Percentiles rank a stretch among this genome's conserved stretches.
Conservation (phyloP, 345 rosid genomes). For the Physaria fendleri region DNA sequence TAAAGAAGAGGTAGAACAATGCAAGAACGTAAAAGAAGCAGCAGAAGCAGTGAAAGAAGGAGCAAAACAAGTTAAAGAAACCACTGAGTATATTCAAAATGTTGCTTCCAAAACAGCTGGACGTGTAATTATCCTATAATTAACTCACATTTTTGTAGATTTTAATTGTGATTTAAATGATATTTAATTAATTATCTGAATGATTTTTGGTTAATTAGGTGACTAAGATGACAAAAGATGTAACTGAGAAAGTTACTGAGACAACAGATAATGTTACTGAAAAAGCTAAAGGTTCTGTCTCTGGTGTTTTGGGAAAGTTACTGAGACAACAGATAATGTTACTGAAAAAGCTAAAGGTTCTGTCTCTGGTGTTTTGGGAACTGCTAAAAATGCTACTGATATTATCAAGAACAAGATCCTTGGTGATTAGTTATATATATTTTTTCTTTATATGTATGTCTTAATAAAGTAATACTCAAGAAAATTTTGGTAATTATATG, state of each 20-base stretch:
- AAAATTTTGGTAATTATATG: neutral
- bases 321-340: slow-evolving; percentile 24
- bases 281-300: slow-evolving; percentile 32
- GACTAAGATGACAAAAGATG: slow-evolving; percentile 35
- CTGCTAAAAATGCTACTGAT: slow-evolving; percentile 25
- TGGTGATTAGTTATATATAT: slow-evolving; percentile 6
- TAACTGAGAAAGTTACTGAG: slow-evolving; percentile 29
- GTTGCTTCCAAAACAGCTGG: slow-evolving; percentile 31
- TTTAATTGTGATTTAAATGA: neutral
- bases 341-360: slow-evolving; percentile 35
- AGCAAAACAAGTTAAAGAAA: slow-evolving; percentile 42
- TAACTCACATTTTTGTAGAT: neutral
- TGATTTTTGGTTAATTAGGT: slow-evolving; percentile 13
- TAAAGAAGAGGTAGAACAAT: slow-evolving; percentile 38
- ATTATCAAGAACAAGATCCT: slow-evolving; percentile 29
- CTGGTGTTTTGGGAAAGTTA: slow-evolving; percentile 32
- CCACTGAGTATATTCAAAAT: slow-evolving; percentile 36
- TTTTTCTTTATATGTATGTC: neutral
- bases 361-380: slow-evolving; percentile 25
- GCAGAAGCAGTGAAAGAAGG: slow-evolving; percentile 61
- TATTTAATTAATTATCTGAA: neutral
- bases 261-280: slow-evolving; percentile 26
- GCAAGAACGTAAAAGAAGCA: slow-evolving; percentile 53
- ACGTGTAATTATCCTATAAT: slow-evolving; percentile 20
- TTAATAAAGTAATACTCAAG: neutral